A percentile compares a stretch with the other conserved stretches of the same genome.
Evolutionary conservation across 352 stramenopile species (phyloP).

Genomic region (Phytopythium mirpurense): DNA sequence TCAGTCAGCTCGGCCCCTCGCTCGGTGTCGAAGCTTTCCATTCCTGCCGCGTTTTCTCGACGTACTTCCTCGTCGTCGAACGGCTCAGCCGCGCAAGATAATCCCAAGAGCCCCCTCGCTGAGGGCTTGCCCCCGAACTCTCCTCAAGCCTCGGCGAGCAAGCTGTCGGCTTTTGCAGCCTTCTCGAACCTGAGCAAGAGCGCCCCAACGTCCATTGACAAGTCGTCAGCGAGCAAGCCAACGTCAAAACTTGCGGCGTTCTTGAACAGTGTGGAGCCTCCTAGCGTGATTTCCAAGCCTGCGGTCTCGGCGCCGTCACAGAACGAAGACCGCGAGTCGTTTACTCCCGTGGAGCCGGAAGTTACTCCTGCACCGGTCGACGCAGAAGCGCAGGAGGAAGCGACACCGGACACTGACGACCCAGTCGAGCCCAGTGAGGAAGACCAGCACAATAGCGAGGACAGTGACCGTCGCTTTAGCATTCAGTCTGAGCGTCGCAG

Average conservation of each 20-base stretch:
- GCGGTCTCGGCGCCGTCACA: constrained; percentile 11
- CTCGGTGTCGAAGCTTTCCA: constrained; percentile 62
- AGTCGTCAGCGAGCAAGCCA: constrained; percentile 17
- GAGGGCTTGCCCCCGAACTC: constrained; percentile 21
- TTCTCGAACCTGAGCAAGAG: constrained; percentile 7
- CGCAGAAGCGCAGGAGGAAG: constrained; percentile 6
- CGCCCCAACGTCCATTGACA: constrained; percentile 6
- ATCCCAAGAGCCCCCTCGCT: constrained; percentile 15
- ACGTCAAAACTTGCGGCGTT: constrained; percentile 60
- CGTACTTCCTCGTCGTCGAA: constrained; percentile 34
- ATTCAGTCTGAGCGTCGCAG: constrained; percentile 9
- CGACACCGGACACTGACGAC: constrained; percentile 11
- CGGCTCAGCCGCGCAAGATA: constrained; percentile 16
- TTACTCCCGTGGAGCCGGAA: not conserved
- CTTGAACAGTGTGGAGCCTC: constrained; percentile 48
- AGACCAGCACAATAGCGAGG: not conserved
- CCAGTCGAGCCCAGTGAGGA: constrained; percentile 12
- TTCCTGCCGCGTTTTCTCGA: constrained; percentile 43
- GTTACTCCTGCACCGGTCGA: not conserved
- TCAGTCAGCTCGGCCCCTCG: constrained; percentile 16
- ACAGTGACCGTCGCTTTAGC: constrained; percentile 1
- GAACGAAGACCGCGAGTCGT: constrained; percentile 11
- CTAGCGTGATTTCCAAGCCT: constrained; percentile 6
- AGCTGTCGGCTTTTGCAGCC: constrained; percentile 28
- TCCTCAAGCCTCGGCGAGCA: constrained; percentile 21